Evolutionary conservation across 306 rosid species (phyloP).

Genomic region (peach (Prunus persica)): DNA sequence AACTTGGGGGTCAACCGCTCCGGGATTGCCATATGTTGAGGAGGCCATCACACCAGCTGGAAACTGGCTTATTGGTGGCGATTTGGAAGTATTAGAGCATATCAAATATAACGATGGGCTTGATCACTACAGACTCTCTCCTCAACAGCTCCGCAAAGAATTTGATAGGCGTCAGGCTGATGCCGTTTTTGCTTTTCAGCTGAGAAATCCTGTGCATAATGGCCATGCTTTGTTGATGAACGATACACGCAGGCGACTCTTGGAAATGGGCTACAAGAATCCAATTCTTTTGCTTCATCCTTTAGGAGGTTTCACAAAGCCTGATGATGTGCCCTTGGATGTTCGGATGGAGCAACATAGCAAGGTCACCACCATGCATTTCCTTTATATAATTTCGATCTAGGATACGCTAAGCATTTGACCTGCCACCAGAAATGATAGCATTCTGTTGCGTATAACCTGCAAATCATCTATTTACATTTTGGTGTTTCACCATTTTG

Average conservation of each 20-base stretch:
- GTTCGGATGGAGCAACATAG: slow-evolving; percentile 99
- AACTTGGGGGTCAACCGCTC: slow-evolving; percentile 94
- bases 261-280: slow-evolving; percentile 92
- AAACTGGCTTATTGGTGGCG: slow-evolving; percentile 96
- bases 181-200: slow-evolving; percentile 94
- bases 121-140: slow-evolving; percentile 88
- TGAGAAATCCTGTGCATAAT: slow-evolving; percentile 94
- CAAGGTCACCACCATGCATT: slow-evolving; percentile 57
- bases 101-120: slow-evolving; percentile 89
- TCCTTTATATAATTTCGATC: slow-evolving; percentile 2
- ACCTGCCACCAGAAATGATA: neutral
- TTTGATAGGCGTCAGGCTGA: slow-evolving; percentile 82
- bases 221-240: slow-evolving; percentile 97
- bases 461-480: neutral
- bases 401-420: neutral
- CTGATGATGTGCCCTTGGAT: slow-evolving; percentile 92
- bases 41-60: slow-evolving; percentile 78
- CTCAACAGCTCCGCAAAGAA: slow-evolving; percentile 81
- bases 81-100: slow-evolving; percentile 70
- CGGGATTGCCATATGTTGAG: slow-evolving; percentile 89
- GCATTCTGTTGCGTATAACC: neutral
- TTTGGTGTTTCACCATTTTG: neutral
- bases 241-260: slow-evolving; percentile 74
- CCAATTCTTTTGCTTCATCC: slow-evolving; percentile 95
- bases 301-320: slow-evolving; percentile 90